A percentile compares a stretch with the other conserved stretches of the same genome.
Conservation (phyloP, 2,329 filamentous ascomycete genomes). For the Nemania sp. region DNA sequence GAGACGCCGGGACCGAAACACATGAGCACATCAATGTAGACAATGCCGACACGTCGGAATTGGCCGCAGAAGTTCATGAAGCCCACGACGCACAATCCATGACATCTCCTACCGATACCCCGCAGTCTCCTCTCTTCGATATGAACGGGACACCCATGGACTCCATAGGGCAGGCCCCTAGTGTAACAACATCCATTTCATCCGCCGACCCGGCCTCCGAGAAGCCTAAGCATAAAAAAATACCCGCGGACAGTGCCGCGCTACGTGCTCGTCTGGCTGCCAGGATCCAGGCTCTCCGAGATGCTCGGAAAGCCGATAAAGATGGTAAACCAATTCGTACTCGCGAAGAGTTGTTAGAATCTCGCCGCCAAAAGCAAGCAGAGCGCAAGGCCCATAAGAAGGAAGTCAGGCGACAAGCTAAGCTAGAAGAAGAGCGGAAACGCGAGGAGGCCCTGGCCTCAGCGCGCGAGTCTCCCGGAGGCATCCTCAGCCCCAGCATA, state of each 20-base stretch:
- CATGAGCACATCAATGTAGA: conserved; percentile 20
- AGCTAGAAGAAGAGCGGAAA: conserved; percentile 75
- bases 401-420: conserved; percentile 75
- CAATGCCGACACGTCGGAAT: conserved; percentile 37
- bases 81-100: conserved; percentile 39
- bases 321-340: conserved; percentile 83
- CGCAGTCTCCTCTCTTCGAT: conserved; percentile 67
- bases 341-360: conserved; percentile 89
- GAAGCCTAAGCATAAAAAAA: conserved; percentile 67
- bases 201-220: conserved; percentile 65
- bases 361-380: conserved; percentile 83
- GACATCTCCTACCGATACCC: conserved; percentile 51
- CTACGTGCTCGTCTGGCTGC: conserved; percentile 79
- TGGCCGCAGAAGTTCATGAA: conserved; percentile 53
- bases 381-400: conserved; percentile 89
- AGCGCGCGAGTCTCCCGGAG: conserved; percentile 63
- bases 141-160: conserved; percentile 50
- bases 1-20: conserved; percentile 32
- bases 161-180: conserved; percentile 52
- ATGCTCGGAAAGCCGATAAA: conserved; percentile 84
- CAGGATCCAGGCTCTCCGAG: conserved; percentile 82
- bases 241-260: conserved; percentile 72
- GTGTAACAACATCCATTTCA: conserved; percentile 69
- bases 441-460: conserved; percentile 65
- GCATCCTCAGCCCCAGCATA: conserved; percentile 60